Percentiles rank a stretch among this genome's conserved stretches.
These are phyloP conservation scores for Solanum raphanifolium DNA, from an alignment of 257 asterid genomes.

Conservation along the genomic window DNA sequence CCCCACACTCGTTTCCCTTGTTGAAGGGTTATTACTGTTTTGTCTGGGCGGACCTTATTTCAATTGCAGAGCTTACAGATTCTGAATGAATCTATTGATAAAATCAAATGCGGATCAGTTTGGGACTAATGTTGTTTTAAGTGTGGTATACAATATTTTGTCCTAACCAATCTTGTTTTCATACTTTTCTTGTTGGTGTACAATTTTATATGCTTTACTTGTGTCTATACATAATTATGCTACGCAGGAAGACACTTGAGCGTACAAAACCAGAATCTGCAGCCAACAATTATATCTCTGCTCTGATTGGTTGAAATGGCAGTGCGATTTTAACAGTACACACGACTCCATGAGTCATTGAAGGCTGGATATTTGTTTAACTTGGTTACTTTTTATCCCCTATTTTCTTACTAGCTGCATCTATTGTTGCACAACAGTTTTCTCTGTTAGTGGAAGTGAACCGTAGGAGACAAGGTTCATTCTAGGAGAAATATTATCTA, in stretches of 20 bases:
- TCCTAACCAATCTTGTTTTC: neutral
- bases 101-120: neutral
- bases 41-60: neutral
- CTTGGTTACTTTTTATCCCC: neutral
- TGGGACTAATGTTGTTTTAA: neutral
- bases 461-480: neutral
- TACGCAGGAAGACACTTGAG: neutral
- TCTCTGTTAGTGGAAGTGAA: neutral
- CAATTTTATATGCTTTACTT: neutral
- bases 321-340: neutral
- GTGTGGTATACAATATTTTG: neutral
- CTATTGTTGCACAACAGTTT: neutral
- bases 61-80: neutral
- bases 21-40: neutral
- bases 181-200: too few species aligned
- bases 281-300: neutral
- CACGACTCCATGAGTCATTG: neutral
- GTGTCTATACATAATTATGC: neutral
- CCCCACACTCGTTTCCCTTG: neutral
- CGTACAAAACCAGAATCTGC: neutral
- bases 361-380: neutral
- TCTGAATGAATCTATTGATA: neutral
- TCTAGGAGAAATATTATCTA: neutral
- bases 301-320: neutral
- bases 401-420: neutral